Conservation (phyloP, 202 grass and related monocot species). For the Panicum virgatum region DNA sequence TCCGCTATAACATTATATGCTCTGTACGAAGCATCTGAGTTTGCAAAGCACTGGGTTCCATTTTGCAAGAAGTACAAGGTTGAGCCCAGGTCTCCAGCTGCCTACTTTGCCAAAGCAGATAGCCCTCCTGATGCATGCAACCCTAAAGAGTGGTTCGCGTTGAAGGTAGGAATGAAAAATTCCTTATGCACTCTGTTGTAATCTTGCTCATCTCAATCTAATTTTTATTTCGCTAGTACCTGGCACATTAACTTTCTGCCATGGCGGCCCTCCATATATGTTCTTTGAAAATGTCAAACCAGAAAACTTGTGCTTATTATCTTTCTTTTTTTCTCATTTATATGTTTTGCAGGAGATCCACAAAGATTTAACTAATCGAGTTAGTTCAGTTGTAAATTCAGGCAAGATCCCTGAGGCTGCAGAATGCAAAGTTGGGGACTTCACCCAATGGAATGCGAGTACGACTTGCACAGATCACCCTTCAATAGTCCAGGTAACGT, state of each 20-base stretch:
- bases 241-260: neutral
- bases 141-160: slow-evolving; percentile 44
- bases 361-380: slow-evolving; percentile 48
- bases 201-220: neutral
- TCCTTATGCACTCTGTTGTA: neutral
- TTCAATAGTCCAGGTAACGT: slow-evolving; percentile 63
- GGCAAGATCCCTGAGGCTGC: slow-evolving; percentile 58
- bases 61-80: slow-evolving; percentile 72
- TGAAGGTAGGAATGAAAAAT: slow-evolving; percentile 57
- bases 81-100: slow-evolving; percentile 63
- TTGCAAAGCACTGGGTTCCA: slow-evolving; percentile 78
- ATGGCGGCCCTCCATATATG: neutral
- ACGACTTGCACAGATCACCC: slow-evolving; percentile 65
- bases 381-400: slow-evolving; percentile 46
- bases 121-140: slow-evolving; percentile 25
- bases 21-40: slow-evolving; percentile 65
- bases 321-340: slow-evolving; percentile 4
- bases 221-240: neutral
- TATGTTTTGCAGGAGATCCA: slow-evolving; percentile 53
- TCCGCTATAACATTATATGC: slow-evolving; percentile 75
- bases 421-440: slow-evolving; percentile 46
- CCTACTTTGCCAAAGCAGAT: slow-evolving; percentile 51
- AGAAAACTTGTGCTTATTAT: neutral
- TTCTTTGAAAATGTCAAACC: neutral
- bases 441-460: slow-evolving; percentile 55